Conservation (phyloP, 2,329 filamentous ascomycete genomes). For the Fusarium begoniae region DNA sequence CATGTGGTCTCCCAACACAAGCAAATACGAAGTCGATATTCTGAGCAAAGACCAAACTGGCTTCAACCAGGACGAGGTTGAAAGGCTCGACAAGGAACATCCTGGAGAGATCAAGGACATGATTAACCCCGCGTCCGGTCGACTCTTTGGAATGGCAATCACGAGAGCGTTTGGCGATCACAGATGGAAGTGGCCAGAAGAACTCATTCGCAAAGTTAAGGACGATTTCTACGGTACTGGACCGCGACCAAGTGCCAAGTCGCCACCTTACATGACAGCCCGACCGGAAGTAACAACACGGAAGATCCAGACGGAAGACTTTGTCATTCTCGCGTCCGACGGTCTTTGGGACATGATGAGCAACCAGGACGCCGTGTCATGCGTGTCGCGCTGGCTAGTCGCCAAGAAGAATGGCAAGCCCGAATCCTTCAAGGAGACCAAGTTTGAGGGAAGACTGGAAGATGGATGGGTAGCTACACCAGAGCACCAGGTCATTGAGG, state of each 20-base stretch:
- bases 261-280: conserved; percentile 74
- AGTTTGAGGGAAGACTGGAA: conserved; percentile 25
- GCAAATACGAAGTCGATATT: conserved; percentile 59
- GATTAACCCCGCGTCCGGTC: conserved; percentile 57
- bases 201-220: conserved; percentile 47
- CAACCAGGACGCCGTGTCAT: conserved; percentile 65
- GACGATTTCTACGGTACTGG: conserved; percentile 60
- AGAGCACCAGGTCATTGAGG: conserved; percentile 76
- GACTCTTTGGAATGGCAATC: conserved; percentile 68
- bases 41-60: conserved; percentile 74
- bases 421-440: conserved; percentile 35
- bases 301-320: conserved; percentile 58
- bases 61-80: conserved; percentile 66
- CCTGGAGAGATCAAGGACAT: conserved; percentile 69
- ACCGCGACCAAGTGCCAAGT: conserved; percentile 55
- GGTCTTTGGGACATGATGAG: conserved; percentile 72
- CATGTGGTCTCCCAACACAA: conserved; percentile 50
- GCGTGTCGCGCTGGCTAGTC: conserved; percentile 64
- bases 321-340: conserved; percentile 73
- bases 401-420: conserved; percentile 40
- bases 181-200: conserved; percentile 71
- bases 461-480: conserved; percentile 41
- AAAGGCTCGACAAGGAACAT: conserved; percentile 64
- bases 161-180: conserved; percentile 75
- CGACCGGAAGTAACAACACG: conserved; percentile 71